These are phyloP conservation scores for Jacaranda copaia DNA, from an alignment of 257 asterid genomes.

Conservation along the genomic window DNA sequence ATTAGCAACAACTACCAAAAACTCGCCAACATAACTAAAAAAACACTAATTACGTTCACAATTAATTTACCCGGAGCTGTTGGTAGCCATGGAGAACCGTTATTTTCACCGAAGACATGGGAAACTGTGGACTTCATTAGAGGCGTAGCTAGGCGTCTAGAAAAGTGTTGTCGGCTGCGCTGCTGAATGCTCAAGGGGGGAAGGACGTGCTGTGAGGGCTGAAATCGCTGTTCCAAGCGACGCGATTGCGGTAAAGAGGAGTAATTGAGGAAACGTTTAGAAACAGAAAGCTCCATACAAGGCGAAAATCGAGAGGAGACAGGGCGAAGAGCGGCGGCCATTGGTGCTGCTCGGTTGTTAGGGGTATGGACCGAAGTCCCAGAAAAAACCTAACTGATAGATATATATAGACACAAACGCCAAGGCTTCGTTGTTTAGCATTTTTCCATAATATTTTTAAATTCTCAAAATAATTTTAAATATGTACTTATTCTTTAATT, in stretches of 20 bases:
- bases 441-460: too few relatives aligned
- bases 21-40: not conserved
- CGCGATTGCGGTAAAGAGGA: slow-evolving; percentile 32
- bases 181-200: too few relatives aligned
- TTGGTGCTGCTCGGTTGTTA: too few relatives aligned
- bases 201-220: not conserved
- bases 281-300: slow-evolving; percentile 50
- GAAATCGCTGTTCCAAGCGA: slow-evolving; percentile 4
- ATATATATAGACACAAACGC: too few relatives aligned
- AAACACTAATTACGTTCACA: not conserved
- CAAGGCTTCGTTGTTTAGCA: too few relatives aligned
- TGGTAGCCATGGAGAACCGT: slow-evolving; percentile 45
- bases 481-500: too few relatives aligned
- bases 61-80: slow-evolving; percentile 46
- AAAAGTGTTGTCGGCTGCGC: slow-evolving; percentile 26
- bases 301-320: too few relatives aligned
- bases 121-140: slow-evolving; percentile 38
- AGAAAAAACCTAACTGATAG: too few relatives aligned
- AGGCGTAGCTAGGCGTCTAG: slow-evolving; percentile 21
- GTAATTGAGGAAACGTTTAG: slow-evolving; percentile 34
- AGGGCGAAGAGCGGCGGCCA: too few relatives aligned
- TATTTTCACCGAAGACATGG: slow-evolving; percentile 44
- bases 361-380: too few relatives aligned
- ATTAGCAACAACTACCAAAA: not conserved
- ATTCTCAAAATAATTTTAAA: too few relatives aligned